Conservation (phyloP, 345 rosid genomes). For the Ricinus communis region DNA sequence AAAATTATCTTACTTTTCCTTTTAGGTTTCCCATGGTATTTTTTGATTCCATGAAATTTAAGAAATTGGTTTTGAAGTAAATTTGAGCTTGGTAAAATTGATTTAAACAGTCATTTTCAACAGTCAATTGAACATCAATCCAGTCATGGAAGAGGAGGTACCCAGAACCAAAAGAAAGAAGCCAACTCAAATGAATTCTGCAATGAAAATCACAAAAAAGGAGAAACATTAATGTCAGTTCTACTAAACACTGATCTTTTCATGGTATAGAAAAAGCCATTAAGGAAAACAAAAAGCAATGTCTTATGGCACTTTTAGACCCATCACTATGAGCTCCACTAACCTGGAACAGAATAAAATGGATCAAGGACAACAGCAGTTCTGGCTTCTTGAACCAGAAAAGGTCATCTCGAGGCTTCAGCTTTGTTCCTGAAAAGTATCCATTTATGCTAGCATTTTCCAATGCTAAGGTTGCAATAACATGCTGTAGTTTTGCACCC, state of each 20-base stretch:
- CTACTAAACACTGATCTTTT: neutral
- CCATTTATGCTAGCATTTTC: conserved; percentile 65
- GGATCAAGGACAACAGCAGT: conserved; percentile 69
- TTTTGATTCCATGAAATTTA: neutral
- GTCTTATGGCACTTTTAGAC: neutral
- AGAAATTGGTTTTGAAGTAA: conserved; percentile 2
- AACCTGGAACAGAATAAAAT: conserved; percentile 94
- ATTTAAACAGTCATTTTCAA: conserved; percentile 1
- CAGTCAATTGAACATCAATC: conserved; percentile 16
- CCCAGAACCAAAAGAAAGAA: conserved; percentile 98
- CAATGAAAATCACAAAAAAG: conserved; percentile 21
- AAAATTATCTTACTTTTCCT: neutral
- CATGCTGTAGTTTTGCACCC: conserved; percentile 85
- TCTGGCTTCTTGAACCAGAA: conserved; percentile 97
- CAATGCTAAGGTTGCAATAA: conserved; percentile 83
- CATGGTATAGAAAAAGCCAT: neutral
- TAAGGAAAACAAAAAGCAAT: conserved; percentile 4
- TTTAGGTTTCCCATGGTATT: neutral
- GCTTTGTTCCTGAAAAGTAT: conserved; percentile 42
- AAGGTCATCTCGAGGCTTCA: conserved; percentile 88
- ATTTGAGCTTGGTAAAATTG: neutral
- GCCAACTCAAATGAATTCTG: conserved; percentile 97
- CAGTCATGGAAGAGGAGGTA: conserved; percentile 38
- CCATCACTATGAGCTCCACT: conserved; percentile 5
- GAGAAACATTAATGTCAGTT: conserved; percentile 24